These are phyloP conservation scores for Protomyces lactucae-debilis DNA, from an alignment of 1,139 yeast species.

Conservation along the genomic window DNA sequence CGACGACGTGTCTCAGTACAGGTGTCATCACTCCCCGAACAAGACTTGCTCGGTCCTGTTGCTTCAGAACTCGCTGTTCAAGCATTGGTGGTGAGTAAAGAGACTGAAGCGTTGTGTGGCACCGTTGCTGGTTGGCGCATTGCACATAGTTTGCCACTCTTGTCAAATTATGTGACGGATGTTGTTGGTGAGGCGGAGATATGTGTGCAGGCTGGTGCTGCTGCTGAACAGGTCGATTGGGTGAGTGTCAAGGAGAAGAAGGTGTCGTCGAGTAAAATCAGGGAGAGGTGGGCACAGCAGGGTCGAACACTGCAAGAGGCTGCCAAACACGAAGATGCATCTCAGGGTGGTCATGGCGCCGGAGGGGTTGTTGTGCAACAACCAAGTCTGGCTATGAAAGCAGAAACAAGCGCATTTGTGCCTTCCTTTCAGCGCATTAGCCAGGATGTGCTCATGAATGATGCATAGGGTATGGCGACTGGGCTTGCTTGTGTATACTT, in stretches of 20 bases:
- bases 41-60: slow-evolving; percentile 67
- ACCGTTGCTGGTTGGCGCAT: slow-evolving; percentile 61
- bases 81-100: slow-evolving; percentile 73
- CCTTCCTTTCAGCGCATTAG: neutral
- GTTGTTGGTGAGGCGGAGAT: slow-evolving; percentile 51
- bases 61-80: slow-evolving; percentile 71
- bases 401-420: neutral
- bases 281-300: neutral
- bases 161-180: slow-evolving; percentile 58
- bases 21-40: neutral
- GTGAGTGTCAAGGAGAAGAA: neutral
- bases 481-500: too few relatives aligned
- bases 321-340: neutral
- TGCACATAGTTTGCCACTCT: slow-evolving; percentile 51
- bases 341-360: neutral
- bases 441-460: neutral
- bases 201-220: neutral
- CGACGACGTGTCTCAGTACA: neutral
- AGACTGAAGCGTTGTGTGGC: slow-evolving; percentile 70
- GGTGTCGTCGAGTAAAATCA: neutral
- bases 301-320: neutral
- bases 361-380: neutral
- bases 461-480: neutral
- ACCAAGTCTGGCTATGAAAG: too few relatives aligned
- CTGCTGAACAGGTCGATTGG: neutral